phyloP scores from a whole-genome alignment of 768 basidiomycete species.

The Leccinum boreale region DNA sequence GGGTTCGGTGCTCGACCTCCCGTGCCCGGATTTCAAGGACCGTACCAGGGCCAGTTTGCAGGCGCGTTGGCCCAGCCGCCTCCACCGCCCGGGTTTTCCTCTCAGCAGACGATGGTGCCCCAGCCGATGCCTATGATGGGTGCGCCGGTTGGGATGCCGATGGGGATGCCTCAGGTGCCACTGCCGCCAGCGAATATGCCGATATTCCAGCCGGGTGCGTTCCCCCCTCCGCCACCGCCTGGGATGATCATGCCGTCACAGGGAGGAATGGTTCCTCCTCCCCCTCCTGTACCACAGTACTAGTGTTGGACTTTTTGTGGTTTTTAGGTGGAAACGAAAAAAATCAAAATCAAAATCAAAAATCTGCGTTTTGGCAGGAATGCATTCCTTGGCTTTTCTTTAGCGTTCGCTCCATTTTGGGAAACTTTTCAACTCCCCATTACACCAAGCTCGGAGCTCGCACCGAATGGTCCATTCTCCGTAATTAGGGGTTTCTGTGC shows the following conservation, averaged over 20 bases:
- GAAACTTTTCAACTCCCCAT: too few relatives aligned
- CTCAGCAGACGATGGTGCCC: constrained; percentile 43
- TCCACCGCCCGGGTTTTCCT: constrained; percentile 21
- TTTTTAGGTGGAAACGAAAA: too few relatives aligned
- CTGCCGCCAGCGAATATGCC: constrained; percentile 36
- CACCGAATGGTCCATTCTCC: too few relatives aligned
- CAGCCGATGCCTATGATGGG: constrained; percentile 30
- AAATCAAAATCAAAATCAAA: too few relatives aligned
- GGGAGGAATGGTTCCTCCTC: constrained; percentile 42
- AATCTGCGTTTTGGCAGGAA: too few relatives aligned
- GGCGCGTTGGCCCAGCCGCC: constrained; percentile 81
- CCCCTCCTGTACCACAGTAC: constrained; percentile 39
- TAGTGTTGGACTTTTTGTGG: constrained; percentile 6
- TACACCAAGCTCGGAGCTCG: too few relatives aligned
- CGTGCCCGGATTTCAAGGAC: constrained; percentile 49
- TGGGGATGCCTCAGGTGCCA: constrained; percentile 33
- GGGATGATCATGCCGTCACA: constrained; percentile 47
- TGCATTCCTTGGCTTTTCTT: too few relatives aligned
- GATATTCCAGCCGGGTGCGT: constrained; percentile 42
- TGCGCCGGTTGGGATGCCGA: constrained; percentile 27
- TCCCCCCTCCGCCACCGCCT: constrained; percentile 61
- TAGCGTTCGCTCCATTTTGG: too few relatives aligned
- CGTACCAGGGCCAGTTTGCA: constrained; percentile 91
- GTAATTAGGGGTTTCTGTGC: too few relatives aligned
- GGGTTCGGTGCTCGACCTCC: constrained; percentile 38